A percentile compares a stretch with the other conserved stretches of the same genome.
phyloP scores from a whole-genome alignment of 768 basidiomycete species.

The Neoboletus subvelutipes region DNA sequence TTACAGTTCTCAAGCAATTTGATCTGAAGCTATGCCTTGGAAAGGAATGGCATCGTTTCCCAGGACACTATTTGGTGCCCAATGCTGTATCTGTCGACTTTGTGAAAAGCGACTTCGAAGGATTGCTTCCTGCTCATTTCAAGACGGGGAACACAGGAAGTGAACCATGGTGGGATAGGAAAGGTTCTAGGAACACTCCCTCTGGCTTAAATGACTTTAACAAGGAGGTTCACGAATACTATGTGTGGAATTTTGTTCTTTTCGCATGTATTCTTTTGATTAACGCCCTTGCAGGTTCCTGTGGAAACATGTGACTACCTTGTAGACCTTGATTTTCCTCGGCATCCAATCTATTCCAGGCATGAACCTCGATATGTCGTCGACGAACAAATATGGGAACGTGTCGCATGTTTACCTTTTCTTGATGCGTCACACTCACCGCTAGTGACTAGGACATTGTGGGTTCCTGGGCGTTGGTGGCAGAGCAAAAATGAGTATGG shows the following conservation, averaged over 20 bases:
- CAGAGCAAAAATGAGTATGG: constrained; percentile 73
- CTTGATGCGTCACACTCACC: constrained; percentile 78
- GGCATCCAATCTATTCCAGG: constrained; percentile 50
- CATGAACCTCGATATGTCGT: constrained; percentile 81
- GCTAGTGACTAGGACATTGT: constrained; percentile 71
- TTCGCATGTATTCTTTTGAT: constrained; percentile 3
- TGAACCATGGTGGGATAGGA: constrained; percentile 37
- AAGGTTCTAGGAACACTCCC: constrained; percentile 62
- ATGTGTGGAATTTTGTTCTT: constrained; percentile 50
- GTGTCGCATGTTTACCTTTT: constrained; percentile 77
- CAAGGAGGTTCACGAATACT: constrained; percentile 70
- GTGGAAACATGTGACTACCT: constrained; percentile 82
- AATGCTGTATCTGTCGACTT: constrained; percentile 81
- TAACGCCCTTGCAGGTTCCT: constrained; percentile 50
- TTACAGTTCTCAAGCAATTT: constrained; percentile 65
- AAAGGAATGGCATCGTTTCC: constrained; percentile 97
- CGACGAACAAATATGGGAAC: constrained; percentile 72
- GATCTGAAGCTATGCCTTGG: constrained; percentile 80
- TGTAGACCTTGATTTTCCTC: constrained; percentile 86
- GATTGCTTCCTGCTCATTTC: constrained; percentile 87
- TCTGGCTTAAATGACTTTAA: constrained; percentile 85
- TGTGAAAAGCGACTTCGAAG: constrained; percentile 89
- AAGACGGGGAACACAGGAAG: constrained; percentile 25
- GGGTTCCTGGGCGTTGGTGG: constrained; percentile 74
- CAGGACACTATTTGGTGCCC: constrained; percentile 86